Evolutionary conservation across 2,329 filamentous ascomycete genomes (phyloP).

Genomic region (Verticillium klebahnii): DNA sequence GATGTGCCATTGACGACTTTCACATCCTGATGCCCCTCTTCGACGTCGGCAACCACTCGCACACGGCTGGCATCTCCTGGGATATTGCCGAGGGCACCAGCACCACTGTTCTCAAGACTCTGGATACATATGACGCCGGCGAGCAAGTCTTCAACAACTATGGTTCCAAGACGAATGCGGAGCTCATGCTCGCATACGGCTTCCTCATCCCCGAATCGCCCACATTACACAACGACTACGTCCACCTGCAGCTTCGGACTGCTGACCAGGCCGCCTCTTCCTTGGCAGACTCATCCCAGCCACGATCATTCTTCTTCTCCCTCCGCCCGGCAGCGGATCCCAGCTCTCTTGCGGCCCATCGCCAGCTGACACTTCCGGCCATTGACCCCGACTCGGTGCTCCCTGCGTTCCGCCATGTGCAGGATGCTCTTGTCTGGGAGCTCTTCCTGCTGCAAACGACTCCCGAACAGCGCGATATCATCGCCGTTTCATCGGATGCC

Average conservation of each 20-base stretch:
- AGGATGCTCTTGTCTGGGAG: conserved; percentile 49
- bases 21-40: conserved; percentile 66
- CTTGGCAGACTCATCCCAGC: conserved; percentile 12
- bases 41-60: conserved; percentile 68
- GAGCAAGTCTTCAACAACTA: conserved; percentile 67
- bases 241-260: conserved; percentile 47
- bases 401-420: conserved; percentile 43
- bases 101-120: conserved; percentile 24
- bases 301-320: conserved; percentile 42
- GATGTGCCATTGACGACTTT: conserved; percentile 51
- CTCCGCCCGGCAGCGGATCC: conserved; percentile 41
- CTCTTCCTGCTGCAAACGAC: conserved; percentile 35
- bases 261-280: conserved; percentile 15
- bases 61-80: conserved; percentile 57
- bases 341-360: conserved; percentile 41
- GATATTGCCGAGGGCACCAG: conserved; percentile 34
- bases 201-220: conserved; percentile 48
- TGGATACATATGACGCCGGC: conserved; percentile 44
- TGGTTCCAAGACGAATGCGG: conserved; percentile 68
- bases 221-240: conserved; percentile 54
- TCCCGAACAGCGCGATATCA: conserved; percentile 20
- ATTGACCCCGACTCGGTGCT: conserved; percentile 20
- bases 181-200: conserved; percentile 61
- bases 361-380: conserved; percentile 30
- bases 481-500: conserved; percentile 21